Evolutionary conservation across 495 filamentous ascomycete species (phyloP).

Genomic region (Poronia punctata): DNA sequence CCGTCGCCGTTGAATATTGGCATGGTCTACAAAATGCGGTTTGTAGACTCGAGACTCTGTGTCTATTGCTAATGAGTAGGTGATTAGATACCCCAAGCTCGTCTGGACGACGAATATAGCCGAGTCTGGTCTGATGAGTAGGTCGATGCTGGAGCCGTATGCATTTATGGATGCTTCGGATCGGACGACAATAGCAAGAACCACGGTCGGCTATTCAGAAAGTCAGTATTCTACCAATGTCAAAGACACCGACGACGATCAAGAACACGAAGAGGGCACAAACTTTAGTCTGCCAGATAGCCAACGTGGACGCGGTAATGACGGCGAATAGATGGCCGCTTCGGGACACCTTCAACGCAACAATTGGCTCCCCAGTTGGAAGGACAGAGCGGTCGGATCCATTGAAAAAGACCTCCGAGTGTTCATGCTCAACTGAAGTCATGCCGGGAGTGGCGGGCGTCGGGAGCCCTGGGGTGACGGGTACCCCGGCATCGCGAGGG

Average conservation of each 20-base stretch:
- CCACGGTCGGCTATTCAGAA: constrained; percentile 66
- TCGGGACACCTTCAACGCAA: constrained; percentile 70
- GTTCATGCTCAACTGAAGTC: constrained; percentile 45
- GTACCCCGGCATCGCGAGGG: constrained; percentile 15
- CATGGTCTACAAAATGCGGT: constrained; percentile 61
- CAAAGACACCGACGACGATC: constrained; percentile 3
- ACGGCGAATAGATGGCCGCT: constrained; percentile 83
- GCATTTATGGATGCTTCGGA: constrained; percentile 68
- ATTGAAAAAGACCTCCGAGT: constrained; percentile 22
- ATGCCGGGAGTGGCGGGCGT: constrained; percentile 47
- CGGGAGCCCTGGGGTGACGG: constrained; percentile 35
- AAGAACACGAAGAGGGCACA: constrained; percentile 13
- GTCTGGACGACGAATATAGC: constrained; percentile 92
- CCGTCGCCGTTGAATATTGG: constrained; percentile 59
- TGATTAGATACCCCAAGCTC: constrained; percentile 79
- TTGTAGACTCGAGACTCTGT: constrained; percentile 76
- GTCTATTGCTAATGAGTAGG: constrained; percentile 86
- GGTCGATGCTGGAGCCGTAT: constrained; percentile 77
- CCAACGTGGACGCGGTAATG: constrained; percentile 74
- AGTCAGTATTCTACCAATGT: constrained; percentile 16
- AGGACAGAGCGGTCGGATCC: constrained; percentile 11
- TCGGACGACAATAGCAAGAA: constrained; percentile 76
- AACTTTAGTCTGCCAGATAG: constrained; percentile 94
- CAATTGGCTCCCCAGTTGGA: constrained; percentile 51
- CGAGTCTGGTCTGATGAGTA: constrained; percentile 86